A percentile compares a stretch with the other conserved stretches of the same genome.
Evolutionary conservation across 257 asterid genomes (phyloP).

Genomic region (Rehmannia glutinosa): DNA sequence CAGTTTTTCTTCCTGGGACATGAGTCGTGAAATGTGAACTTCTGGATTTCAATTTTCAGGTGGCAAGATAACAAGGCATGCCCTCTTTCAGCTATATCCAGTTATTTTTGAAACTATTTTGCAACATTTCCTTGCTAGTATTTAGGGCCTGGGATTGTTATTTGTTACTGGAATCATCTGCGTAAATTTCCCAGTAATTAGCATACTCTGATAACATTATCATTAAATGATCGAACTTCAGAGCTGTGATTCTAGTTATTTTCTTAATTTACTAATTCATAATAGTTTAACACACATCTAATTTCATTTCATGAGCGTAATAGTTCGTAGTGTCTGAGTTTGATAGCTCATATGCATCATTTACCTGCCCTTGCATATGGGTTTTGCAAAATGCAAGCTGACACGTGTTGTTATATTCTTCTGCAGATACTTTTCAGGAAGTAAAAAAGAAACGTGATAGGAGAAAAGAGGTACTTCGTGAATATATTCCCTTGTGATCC

Average conservation of each 20-base stretch:
- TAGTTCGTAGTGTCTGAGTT: neutral
- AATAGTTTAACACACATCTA: neutral
- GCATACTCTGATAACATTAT: neutral
- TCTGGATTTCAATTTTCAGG: neutral
- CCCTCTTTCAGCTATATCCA: neutral
- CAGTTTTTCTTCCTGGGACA: neutral
- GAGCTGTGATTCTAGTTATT: neutral
- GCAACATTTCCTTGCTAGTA: no score
- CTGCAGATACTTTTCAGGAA: slow-evolving; percentile 60
- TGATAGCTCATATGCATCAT: neutral
- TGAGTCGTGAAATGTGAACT: neutral
- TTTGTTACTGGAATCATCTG: neutral
- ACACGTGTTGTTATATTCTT: slow-evolving; percentile 7
- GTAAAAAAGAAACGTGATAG: slow-evolving; percentile 65
- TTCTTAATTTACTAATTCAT: neutral
- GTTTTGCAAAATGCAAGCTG: neutral
- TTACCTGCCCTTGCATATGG: neutral
- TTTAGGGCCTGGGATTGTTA: neutral
- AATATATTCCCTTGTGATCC: neutral
- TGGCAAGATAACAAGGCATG: neutral
- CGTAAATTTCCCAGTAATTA: neutral
- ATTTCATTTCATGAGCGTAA: neutral
- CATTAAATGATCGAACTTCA: neutral
- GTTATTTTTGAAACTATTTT: no score
- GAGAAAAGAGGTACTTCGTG: slow-evolving; percentile 48